Conservation (phyloP, 768 basidiomycete genomes). For the Kwoniella shandongensis region DNA sequence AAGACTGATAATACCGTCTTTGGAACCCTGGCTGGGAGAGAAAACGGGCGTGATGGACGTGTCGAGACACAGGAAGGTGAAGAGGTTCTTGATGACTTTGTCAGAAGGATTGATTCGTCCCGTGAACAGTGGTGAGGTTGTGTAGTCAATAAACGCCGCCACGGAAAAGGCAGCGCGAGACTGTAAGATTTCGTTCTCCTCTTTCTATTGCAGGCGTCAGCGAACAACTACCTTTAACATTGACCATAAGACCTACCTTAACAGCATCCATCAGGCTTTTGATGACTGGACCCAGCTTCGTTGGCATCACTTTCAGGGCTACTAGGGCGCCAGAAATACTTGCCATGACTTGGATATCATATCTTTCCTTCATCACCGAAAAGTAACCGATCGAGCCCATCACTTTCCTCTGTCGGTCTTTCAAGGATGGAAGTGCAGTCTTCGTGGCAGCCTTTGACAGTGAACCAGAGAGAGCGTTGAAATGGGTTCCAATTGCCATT, state of each 20-base stretch:
- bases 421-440: conserved; percentile 68
- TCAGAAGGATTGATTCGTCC: conserved; percentile 80
- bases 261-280: conserved; percentile 97
- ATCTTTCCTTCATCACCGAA: conserved; percentile 73
- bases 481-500: conserved; percentile 68
- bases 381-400: conserved; percentile 74
- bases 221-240: conserved; percentile 59
- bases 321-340: conserved; percentile 89
- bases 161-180: conserved; percentile 81
- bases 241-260: conserved; percentile 63
- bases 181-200: conserved; percentile 85
- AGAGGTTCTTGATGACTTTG: conserved; percentile 95
- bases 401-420: conserved; percentile 71
- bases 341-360: conserved; percentile 83
- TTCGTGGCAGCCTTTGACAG: conserved; percentile 72
- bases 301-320: conserved; percentile 77
- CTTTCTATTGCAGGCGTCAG: conserved; percentile 52
- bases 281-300: conserved; percentile 93
- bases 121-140: conserved; percentile 60
- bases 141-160: conserved; percentile 83
- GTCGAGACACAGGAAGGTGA: conserved; percentile 94
- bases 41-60: conserved; percentile 86
- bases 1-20: conserved; percentile 76
- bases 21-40: conserved; percentile 55
- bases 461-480: conserved; percentile 69